These are phyloP conservation scores for Tilletia horrida DNA, from an alignment of 1,284 basidiomycete species.

Conservation along the genomic window DNA sequence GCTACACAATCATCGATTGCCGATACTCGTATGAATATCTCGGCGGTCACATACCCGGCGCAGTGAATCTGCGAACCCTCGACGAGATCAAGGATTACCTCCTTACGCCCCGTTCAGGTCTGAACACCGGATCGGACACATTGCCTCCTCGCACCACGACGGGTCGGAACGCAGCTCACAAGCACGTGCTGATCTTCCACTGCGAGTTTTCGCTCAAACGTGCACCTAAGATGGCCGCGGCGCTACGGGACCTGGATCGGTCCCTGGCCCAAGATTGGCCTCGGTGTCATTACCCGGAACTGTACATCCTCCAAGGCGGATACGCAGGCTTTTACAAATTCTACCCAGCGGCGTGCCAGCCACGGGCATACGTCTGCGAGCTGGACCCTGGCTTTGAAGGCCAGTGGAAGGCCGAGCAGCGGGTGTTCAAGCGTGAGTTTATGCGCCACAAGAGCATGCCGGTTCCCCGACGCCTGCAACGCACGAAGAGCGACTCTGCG, in stretches of 20 bases:
- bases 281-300: conserved; percentile 88
- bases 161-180: conserved; percentile 55
- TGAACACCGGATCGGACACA: conserved; percentile 51
- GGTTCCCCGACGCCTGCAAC: background rate
- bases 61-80: conserved; percentile 86
- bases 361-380: conserved; percentile 82
- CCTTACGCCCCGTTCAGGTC: conserved; percentile 61
- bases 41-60: conserved; percentile 87
- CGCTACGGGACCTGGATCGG: conserved; percentile 89
- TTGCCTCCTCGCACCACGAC: conserved; percentile 63
- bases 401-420: conserved; percentile 77
- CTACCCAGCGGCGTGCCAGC: conserved; percentile 70
- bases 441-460: conserved; percentile 28
- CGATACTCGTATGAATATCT: conserved; percentile 95
- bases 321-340: conserved; percentile 81
- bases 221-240: conserved; percentile 94
- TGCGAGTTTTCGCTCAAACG: conserved; percentile 96
- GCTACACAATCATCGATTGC: conserved; percentile 75
- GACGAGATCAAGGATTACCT: conserved; percentile 75
- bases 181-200: conserved; percentile 88
- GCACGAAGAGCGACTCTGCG: conserved; percentile 11
- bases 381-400: conserved; percentile 80
- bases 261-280: conserved; percentile 82
- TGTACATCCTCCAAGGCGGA: conserved; percentile 94
- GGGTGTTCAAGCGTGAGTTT: conserved; percentile 78